Base-by-base conservation (phyloP, 23 red algal species). In the Gracilaria domingensis region DNA sequence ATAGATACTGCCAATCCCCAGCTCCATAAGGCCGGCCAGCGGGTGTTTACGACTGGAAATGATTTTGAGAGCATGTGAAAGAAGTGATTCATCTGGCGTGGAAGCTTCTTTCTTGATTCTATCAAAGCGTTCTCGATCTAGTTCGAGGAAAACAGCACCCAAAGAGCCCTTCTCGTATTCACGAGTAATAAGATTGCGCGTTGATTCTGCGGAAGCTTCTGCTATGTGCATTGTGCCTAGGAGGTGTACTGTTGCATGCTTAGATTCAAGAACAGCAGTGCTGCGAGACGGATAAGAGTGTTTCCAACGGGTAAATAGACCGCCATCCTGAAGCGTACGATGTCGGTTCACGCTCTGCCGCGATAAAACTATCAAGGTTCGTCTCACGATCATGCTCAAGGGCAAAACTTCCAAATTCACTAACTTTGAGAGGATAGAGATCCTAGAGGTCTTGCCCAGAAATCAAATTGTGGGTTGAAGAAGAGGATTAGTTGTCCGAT, bases 151-250 rank as follows among this genome's bases (percentile, higher is more conserved):
- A 3, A 87, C 84, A 35, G 66, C 84, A 35, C 84, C 84, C 12
- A 87, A 66, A 34, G 64, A 56, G 29, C 67, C 64, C 61, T 87
- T 87, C 28, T 13, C 39, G 42, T 87, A 28, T 25, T 87, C 84
- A 13, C 67, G 84, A 9, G 36, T 66, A 38, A 87, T 87, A 57
- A 87, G 67, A 39, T 87, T 8, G 23, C 84, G 84, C 3, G 84
- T 66, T 42, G 84, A 67, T 38, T 57, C 39, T 20, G 84, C 84
- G 18, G 84, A 87, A 2, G 84, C 84, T 61, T 87, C 44, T 23
- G 84, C 84, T 54, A 87, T 87, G 42, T 87, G 84, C 84, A 87
- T 87, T 66, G 84, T 87, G 32, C 84, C 84, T 30, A 87, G 32
- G 23, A 87, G 84, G 51, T 87, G 84, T 13, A 87, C 51, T 37